Evolutionary conservation across 306 rosid species (phyloP), one percentile per base, ranked within the genome.

Genomic region (Cucurbita argyrosperma): DNA sequence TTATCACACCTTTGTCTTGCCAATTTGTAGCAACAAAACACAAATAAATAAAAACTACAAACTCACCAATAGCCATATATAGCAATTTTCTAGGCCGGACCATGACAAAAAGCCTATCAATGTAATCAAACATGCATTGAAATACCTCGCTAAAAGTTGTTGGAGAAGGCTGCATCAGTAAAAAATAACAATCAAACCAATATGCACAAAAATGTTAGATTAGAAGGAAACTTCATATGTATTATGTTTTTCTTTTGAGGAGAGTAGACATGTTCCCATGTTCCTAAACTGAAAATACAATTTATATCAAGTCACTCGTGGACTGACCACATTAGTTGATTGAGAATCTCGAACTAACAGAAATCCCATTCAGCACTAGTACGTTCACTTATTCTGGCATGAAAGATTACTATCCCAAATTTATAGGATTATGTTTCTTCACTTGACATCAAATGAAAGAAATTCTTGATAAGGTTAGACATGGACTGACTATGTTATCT

Each of bases 31-130:
- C 15, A 4, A 58, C 19, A 38, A 80, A 53, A 13, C 77, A 74
- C n/a, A 78, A 43, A 55, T 21, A 21, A 13, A 40, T 49, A 13
- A 57, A 30, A 59, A 19, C 53, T 23, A 42, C 52, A 54, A 54
- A 80, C 99, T 66, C 83, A 95, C 99, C 99, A 61, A 95, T 91
- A 23, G 99, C 99, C 99, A 95, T 91, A 76, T 74, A 95, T 49
- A 95, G 85, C 59, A 95, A 85, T 86, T 95, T 95, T 76, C 99
- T 84, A 52, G 99, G 99, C 40, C 99, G 92, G 74, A 95, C 99
- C 89, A 95, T 95, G 75, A 78, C 82, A 68, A 91, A 95, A 45
- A 95, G 84, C 79, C 97, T 85, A 42, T 95, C 99, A 74, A 95
- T 95, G 77, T 95, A 95, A 75, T 91, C 97, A 58, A 95, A 91